Evolutionary conservation across 257 asterid genomes (phyloP), one percentile per base, ranked within the genome.

Genomic region (Primulina tabacum): DNA sequence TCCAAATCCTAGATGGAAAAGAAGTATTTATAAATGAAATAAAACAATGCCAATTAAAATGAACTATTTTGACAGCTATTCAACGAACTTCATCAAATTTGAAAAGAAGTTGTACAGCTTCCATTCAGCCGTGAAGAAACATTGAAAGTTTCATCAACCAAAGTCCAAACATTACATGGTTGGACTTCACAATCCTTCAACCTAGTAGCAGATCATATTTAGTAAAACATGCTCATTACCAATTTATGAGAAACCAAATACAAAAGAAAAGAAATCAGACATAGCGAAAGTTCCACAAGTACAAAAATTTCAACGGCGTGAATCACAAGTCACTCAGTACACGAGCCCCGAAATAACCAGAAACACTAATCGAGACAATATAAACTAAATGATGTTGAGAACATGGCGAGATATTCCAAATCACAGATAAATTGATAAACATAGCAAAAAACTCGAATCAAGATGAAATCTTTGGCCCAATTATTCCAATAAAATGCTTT

Each of bases 1-100:
- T 18, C 64, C 62, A 32, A 73, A 30, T 38, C 65, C 57, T 20
- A 62, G 55, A 43, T 24, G 17, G 65, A 79, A 12, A 64, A 35
- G 20, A 29, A 70, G 60, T 35, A 21, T 34, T 24, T 53, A 17
- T 43, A 29, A 35, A 60, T 8, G 62, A 21, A 14, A 57, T 6
- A 56, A 32, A 38, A 26, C 38, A 11, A 56, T 8, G 33, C 2
- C 21, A 57, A 14, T 10, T 34, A 63, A 6, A 21, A 28, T 18
- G 18, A 16, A 11, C 28, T 11, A 56, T 33, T 12, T 17, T 40
- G 11, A 17, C 37, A 20, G 2, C 5, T 18, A 66, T 8, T 0
- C 17, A 8, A 62, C 28, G 64, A 71, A 56, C 8, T 6, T 34
- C 38, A 26, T 24, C 37, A 43, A 12, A 26, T 32, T 21, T 37